Base-by-base conservation (phyloP, 2,329 filamentous ascomycete genomes). In the Chrysoporthe cubensis region DNA sequence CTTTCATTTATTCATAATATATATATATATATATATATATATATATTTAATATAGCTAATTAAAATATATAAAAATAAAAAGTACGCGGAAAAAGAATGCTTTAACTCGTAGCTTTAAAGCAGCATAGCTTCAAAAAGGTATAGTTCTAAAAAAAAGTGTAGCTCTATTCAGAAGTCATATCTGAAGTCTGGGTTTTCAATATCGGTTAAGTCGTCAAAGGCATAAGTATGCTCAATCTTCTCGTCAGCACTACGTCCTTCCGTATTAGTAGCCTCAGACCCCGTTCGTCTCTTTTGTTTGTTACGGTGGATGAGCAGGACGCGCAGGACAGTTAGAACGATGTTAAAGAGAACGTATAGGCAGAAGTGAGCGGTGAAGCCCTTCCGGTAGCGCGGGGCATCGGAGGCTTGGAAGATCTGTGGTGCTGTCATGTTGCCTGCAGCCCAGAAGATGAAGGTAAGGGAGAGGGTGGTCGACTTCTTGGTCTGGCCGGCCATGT, bases 401-500 rank as follows among this genome's bases (percentile, higher is more conserved):
- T 74, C 72, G 34, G 54, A 21, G 6, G 7, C 66, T 66, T 63
- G 70, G 67, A 71, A 75, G 64, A 64, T 76, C 71, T 81, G 78
- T 11, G 81, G 80, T 0, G 80, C 80, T 5, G 78, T 75, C 62
- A 82, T 78, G 46, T 83, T 83, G 1, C 80, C 81, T 9, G 76
- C 75, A 42, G 79, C 80, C 71, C 80, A 82, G 14, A 75, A 78
- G 7, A 82, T 71, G 66, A 82, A 82, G 34, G 78, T 76, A 67
- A 81, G 74, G 1, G 79, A 76, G 1, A 80, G 78, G 14, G 80
- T 77, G 0, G 77, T 80, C 66, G 78, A 78, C 69, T 82, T 82
- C 72, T 83, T 83, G 0, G 81, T 82, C 61, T 80, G 78, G 0
- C 81, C 81, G 2, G 77, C 78, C 43, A 80, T 77, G 67, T 83